phyloP scores from a whole-genome alignment of 2,329 filamentous ascomycete genomes.

The Aspergillus sp. region DNA sequence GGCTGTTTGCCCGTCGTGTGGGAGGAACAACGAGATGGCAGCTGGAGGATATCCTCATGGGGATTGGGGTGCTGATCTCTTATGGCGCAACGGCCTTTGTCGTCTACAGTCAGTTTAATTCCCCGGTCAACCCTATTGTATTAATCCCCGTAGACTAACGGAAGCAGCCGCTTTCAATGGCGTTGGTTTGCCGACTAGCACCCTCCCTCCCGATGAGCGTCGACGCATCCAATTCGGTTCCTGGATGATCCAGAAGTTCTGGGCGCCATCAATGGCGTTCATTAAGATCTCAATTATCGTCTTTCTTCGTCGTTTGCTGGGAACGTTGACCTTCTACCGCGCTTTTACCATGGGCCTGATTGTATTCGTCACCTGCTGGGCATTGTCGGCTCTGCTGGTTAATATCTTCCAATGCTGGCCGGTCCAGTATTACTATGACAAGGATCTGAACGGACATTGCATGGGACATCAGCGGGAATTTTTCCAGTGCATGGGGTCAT shows the following conservation, averaged over 20 bases:
- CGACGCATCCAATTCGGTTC: slow-evolving; percentile 7
- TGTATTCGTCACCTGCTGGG: slow-evolving; percentile 8
- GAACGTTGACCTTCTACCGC: slow-evolving; percentile 2
- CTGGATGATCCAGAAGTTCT: slow-evolving; percentile 12
- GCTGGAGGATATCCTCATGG: slow-evolving; percentile 9
- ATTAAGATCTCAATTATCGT: slow-evolving; percentile 10
- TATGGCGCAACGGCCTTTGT: slow-evolving; percentile 8
- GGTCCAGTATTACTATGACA: slow-evolving; percentile 9
- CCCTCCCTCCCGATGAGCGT: slow-evolving; percentile 4
- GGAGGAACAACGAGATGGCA: not conserved
- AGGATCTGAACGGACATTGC: slow-evolving; percentile 6
- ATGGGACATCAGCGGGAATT: slow-evolving; percentile 6
- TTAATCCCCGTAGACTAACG: not conserved
- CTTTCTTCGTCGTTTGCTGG: slow-evolving; percentile 7
- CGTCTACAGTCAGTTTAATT: slow-evolving; percentile 3
- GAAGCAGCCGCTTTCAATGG: slow-evolving; percentile 9
- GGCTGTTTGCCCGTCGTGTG: slow-evolving; percentile 4
- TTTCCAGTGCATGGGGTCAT: slow-evolving; percentile 7
- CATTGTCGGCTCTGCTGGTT: slow-evolving; percentile 4
- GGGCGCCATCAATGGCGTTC: slow-evolving; percentile 8
- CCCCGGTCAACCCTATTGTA: not conserved
- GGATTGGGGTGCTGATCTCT: slow-evolving; percentile 7
- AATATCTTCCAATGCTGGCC: slow-evolving; percentile 10
- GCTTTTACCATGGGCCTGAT: slow-evolving; percentile 4
- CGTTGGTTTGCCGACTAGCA: slow-evolving; percentile 1